Base-by-base conservation (phyloP, 106 monocot genomes). In the Dendrobium officinale region DNA sequence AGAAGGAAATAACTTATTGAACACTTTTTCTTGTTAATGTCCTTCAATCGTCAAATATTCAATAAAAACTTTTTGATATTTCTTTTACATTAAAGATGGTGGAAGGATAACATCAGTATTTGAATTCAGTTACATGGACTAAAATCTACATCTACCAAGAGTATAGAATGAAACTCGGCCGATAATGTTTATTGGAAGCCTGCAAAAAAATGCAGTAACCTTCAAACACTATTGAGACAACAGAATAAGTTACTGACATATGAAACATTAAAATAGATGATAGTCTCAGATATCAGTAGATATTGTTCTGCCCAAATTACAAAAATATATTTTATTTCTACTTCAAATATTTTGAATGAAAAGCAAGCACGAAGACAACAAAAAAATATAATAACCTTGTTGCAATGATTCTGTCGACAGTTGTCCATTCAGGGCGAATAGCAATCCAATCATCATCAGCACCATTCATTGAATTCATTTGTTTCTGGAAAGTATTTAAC, bases 391-490 rank as follows among this genome's bases (percentile, higher is more conserved):
- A 42, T 45, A 74, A 99, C 99, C 99, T 95, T 89, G 81, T 91
- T 51, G 95, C 82, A 47, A 99, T 55, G 75, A 99, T 88, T 85
- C 95, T 91, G 84, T 99, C 99, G 73, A 93, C 93, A 47, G 93
- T 88, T n/a, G 95, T 99, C 99, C 99, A 99, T 82, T 99, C 99
- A 75, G 93, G 95, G 75, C 95, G 88, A 85, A 99, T 86, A 55
- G 93, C 88, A 88, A 90, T 83, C 89, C 88, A 95, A 27, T 99
- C 99, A 82, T 99, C 99, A 72, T 87, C 93, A 20, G 89, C 84
- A 17, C 82, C 86, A 42, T 83, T 82, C 55, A 88, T 43, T 11
- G 82, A 86, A 55, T 92, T 91, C 89, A 89, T 85, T 81, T 91
- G 95, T 41, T 87, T 89, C 42, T 83, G 84, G n/a, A 93, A 99